These are phyloP conservation scores for Baudoinia panamericana DNA, from an alignment of 495 filamentous ascomycete genomes.

Conservation along the genomic window DNA sequence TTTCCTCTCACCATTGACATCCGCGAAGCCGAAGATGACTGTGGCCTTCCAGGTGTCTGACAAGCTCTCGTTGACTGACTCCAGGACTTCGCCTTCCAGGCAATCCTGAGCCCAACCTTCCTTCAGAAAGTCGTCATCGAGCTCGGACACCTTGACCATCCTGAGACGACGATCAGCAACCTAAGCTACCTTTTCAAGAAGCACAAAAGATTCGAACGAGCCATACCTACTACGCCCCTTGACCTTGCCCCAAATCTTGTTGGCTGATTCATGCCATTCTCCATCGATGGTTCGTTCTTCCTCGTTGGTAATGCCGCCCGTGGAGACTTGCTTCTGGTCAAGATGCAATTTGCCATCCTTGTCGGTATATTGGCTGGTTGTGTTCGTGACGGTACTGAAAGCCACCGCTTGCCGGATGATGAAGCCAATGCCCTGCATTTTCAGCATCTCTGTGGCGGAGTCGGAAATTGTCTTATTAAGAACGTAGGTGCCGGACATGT, in stretches of 20 bases:
- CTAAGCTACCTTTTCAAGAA: not conserved
- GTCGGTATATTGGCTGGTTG: conserved; percentile 40
- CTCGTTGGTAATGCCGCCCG: conserved; percentile 62
- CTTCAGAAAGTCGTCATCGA: conserved; percentile 32
- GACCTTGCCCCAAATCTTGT: conserved; percentile 70
- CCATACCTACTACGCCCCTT: conserved; percentile 31
- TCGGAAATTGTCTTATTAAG: conserved; percentile 31
- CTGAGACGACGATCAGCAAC: conserved; percentile 1
- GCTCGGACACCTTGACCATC: conserved; percentile 26
- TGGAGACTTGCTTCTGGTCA: conserved; percentile 66
- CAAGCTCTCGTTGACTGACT: conserved; percentile 42
- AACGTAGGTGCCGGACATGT: conserved; percentile 16
- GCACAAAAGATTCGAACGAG: not conserved
- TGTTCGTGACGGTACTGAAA: conserved; percentile 58
- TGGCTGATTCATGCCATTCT: conserved; percentile 52
- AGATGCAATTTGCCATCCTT: conserved; percentile 41
- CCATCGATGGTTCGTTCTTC: conserved; percentile 66
- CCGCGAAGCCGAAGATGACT: conserved; percentile 56
- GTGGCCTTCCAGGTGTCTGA: conserved; percentile 46
- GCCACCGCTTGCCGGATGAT: conserved; percentile 62
- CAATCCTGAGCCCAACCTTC: conserved; percentile 38
- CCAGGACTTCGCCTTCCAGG: conserved; percentile 38
- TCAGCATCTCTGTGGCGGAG: conserved; percentile 19
- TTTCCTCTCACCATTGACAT: conserved; percentile 45
- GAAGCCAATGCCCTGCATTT: conserved; percentile 67